phyloP scores from a whole-genome alignment of 345 rosid genomes.

The Cardiospermum halicacabum region DNA sequence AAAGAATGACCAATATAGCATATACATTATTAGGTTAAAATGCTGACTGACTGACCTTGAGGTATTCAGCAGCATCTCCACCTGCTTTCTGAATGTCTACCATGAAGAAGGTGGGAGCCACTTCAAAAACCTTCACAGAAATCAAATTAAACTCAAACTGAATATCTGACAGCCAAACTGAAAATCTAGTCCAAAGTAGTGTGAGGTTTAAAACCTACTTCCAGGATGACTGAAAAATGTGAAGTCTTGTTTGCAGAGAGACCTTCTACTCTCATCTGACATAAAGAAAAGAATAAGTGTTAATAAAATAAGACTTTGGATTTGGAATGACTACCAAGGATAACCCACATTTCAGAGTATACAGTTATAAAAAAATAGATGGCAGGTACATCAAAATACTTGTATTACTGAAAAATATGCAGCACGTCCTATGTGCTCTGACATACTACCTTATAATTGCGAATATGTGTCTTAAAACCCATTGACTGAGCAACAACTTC shows the following conservation, averaged over 20 bases:
- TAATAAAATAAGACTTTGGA: too few relatives aligned
- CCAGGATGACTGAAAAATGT: slow-evolving; percentile 74
- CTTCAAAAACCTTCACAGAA: slow-evolving; percentile 67
- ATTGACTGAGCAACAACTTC: slow-evolving; percentile 98
- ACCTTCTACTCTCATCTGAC: slow-evolving; percentile 98
- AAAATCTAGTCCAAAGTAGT: slow-evolving; percentile 3
- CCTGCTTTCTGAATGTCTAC: slow-evolving; percentile 80
- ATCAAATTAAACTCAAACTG: not conserved
- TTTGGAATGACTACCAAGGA: not conserved
- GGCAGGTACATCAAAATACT: not conserved
- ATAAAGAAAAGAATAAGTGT: too few relatives aligned
- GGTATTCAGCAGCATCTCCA: slow-evolving; percentile 65
- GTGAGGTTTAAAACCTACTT: slow-evolving; percentile 38
- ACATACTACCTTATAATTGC: slow-evolving; percentile 74
- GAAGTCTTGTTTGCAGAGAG: slow-evolving; percentile 59
- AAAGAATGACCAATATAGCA: not conserved
- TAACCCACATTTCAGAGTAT: not conserved
- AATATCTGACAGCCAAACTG: not conserved
- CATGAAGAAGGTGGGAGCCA: slow-evolving; percentile 82
- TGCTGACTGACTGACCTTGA: slow-evolving; percentile 49
- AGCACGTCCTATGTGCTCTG: not conserved
- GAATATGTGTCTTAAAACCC: slow-evolving; percentile 96
- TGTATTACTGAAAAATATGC: not conserved
- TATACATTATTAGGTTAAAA: not conserved
- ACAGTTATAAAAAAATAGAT: not conserved